Base-by-base conservation (phyloP, 768 basidiomycete species). In the Psilocybe azurescens region DNA sequence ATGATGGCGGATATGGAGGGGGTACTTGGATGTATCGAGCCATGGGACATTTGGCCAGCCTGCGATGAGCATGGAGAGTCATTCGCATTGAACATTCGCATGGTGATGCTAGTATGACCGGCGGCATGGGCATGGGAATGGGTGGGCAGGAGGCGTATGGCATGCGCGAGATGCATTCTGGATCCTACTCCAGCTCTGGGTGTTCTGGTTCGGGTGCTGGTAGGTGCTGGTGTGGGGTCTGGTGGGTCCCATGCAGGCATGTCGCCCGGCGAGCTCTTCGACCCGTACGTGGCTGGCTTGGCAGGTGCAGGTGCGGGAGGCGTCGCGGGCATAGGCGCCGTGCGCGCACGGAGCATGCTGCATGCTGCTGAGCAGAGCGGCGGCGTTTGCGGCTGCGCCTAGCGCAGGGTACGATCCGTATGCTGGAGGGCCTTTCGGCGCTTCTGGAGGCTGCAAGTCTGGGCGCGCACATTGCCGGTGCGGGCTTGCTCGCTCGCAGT, bases 41-140 rank as follows among this genome's bases (percentile, higher is more conserved):
- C 86, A 89, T 61, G 89, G 87, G n/a, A 86, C 87, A 3, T 87
- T 75, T 64, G 75, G 70, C 3, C 82, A 88, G 64, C 76, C 81
- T 0, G 75, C 84, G 0, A 75, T 86, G 72, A 67, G 70, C 50
- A 73, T 63, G 10, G 56, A 61, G 7, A n/a, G 32, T 4, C 41
- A 58, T 49, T 24, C 24, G 24, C 24, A 24, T n/a, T n/a, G n/a
- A n/a, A n/a, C n/a, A n/a, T 24, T 24, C 24, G 24, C 24, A 24
- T 24, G 24, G 24, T 24, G 24, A 24, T 24, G 24, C 24, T 24
- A 24, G 24, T 24, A 24, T 24, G 24, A 2, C 24, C 24, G 63
- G 64, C 13, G 50, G 50, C 16, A 14, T 20, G 32, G 52, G 52
- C 7, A 24, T 24, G 24, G 24, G 24, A 2, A 24, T 24, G 24